Evolutionary conservation across 805 yeast species (phyloP), one percentile per base, ranked within the genome.

Genomic region (Saccharomyces jurei): DNA sequence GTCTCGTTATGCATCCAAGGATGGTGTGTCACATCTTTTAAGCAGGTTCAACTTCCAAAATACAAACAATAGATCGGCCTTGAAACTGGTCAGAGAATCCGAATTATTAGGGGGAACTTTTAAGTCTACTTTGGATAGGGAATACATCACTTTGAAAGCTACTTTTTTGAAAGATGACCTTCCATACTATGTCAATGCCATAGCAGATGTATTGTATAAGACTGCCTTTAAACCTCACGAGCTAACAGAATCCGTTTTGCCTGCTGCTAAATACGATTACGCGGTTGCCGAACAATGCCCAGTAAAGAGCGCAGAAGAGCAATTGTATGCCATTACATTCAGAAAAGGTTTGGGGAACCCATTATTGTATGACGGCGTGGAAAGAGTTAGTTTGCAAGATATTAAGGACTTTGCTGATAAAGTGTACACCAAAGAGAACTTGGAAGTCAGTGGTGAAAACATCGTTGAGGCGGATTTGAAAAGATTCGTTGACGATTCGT

Each of bases 31-130:
- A 48, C 97, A 92, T 73, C 75, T 90, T 60, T 79, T 91, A 67
- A 81, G 92, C 67, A 82, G 89, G 73, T 90, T 83, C 73, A 86
- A 85, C 65, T 94, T 86, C 78, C 82, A 86, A 70, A 85, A 87
- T 79, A 89, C 96, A 54, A 78, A 78, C 58, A 72, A 82, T 64
- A 89, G 89, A 73, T 86, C 97, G 21, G 96, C 94, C 26, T 80
- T 94, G 70, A 87, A 98, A 77, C 79, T 91, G 67, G 87, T 90
- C 68, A 87, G 99, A 75, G 99, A 94, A 77, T 77, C 91, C 51
- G 99, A 92, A 77, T 81, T 94, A 61, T 79, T 92, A 61, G 98
- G 99, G 63, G 98, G 96, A 70, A 74, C 73, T 57, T 81, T 89
- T 72, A 68, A 79, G 50, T 77, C 96, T 48, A 65, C 69, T 54